phyloP scores from a whole-genome alignment of 129 eudicot genomes.

The Smallanthus sonchifolius region DNA sequence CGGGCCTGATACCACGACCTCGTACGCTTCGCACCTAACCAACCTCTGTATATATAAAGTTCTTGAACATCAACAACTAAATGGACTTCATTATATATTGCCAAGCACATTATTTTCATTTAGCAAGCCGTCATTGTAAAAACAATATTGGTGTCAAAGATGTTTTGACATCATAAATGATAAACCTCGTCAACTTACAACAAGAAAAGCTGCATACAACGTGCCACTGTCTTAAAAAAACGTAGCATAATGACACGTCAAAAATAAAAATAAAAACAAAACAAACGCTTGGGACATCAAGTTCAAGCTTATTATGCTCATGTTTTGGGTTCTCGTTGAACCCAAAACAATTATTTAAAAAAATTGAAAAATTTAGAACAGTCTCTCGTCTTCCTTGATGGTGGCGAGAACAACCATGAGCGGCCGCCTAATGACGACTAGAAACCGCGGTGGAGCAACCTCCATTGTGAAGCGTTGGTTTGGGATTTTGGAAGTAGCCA shows the following conservation, averaged over 20 bases:
- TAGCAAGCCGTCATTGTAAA: neutral
- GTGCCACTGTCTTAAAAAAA: neutral
- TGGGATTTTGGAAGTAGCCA: conserved; percentile 43
- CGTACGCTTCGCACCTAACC: no score
- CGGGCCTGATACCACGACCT: no score
- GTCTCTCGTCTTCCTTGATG: conserved; percentile 55
- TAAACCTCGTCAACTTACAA: neutral
- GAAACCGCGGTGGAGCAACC: conserved; percentile 63
- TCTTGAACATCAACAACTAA: neutral
- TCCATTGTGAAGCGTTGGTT: conserved; percentile 44
- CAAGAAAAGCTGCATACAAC: neutral
- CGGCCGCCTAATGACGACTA: conserved; percentile 46
- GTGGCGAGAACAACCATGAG: conserved; percentile 44
- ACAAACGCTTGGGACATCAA: neutral
- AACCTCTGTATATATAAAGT: neutral
- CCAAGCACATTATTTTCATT: neutral
- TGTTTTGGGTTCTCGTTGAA: neutral
- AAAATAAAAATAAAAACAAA: neutral
- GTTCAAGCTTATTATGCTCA: neutral
- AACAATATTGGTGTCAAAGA: neutral
- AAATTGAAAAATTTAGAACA: neutral
- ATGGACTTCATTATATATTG: neutral
- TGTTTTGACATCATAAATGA: neutral
- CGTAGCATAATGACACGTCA: neutral
- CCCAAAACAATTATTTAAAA: neutral